These are phyloP conservation scores for Apiospora aurea DNA, from an alignment of 2,329 filamentous ascomycete genomes.

Conservation along the genomic window DNA sequence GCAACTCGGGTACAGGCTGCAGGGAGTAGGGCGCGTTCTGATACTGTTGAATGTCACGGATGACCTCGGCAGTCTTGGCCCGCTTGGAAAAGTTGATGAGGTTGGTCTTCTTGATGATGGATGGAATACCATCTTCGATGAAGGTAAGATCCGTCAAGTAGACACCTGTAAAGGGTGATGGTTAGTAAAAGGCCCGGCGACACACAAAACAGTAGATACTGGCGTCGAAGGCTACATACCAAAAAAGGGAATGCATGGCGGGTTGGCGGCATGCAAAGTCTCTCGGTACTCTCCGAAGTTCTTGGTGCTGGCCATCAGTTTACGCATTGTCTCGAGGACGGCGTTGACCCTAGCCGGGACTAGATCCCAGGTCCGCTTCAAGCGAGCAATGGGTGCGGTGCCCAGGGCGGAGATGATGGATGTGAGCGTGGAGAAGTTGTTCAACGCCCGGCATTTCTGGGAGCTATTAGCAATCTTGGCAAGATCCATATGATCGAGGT, in stretches of 20 bases:
- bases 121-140: constrained; percentile 97
- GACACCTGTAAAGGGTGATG: constrained; percentile 66
- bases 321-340: constrained; percentile 88
- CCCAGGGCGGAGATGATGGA: constrained; percentile 96
- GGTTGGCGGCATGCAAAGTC: constrained; percentile 88
- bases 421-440: constrained; percentile 97
- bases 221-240: constrained; percentile 63
- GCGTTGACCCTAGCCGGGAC: constrained; percentile 84
- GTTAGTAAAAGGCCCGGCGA: not conserved
- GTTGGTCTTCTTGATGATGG: constrained; percentile 93
- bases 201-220: not conserved
- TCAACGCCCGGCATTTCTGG: constrained; percentile 89
- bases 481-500: constrained; percentile 26
- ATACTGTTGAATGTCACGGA: constrained; percentile 97
- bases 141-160: constrained; percentile 98
- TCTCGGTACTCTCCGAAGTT: constrained; percentile 98
- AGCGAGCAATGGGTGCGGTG: constrained; percentile 91
- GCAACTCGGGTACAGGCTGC: constrained; percentile 87
- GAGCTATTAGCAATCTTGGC: constrained; percentile 37
- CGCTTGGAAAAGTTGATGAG: constrained; percentile 99
- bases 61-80: constrained; percentile 96
- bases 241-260: constrained; percentile 97
- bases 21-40: constrained; percentile 97
- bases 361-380: constrained; percentile 93
- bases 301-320: constrained; percentile 95